Evolutionary conservation across 129 eudicot genomes (phyloP), one percentile per base, ranked within the genome.

Genomic region (Flaveria bidentis): DNA sequence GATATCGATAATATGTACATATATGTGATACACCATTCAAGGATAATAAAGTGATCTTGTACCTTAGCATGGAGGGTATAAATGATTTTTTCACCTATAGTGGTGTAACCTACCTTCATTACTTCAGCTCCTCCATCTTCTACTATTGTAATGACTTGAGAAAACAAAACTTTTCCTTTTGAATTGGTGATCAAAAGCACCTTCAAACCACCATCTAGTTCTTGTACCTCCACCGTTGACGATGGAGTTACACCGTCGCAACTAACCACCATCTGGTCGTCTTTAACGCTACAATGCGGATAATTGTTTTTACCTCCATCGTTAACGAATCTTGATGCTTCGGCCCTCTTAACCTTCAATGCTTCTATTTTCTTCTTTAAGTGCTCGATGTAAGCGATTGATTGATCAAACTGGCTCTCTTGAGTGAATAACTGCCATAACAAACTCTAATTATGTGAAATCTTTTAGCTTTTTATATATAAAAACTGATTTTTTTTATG

Each of bases 61-160:
- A 84, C 91, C 88, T 84, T 71, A 44, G 91, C 88, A 74, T 87
- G 87, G 50, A 85, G 62, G n/a, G 82, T 87, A 68, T 79, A 85
- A 76, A 76, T 49, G 83, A 80, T 76, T 65, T 83, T 82, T 28
- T 80, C 77, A 6, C 80, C 92, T 10, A 42, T 6, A 9, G 57
- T 58, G 6, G 87, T 73, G 53, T 61, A 18, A 44, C 68, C 81
- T 15, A 62, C 75, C 67, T 78, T 69, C 2, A 82, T 55, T 3
- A 87, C 82, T 53, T 85, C 82, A 71, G 78, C 80, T 76, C 92
- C 87, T 66, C 79, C 92, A 45, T 87, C 84, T 13, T 87, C 85
- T 50, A 85, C 74, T 13, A 80, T 68, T 6, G 68, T 47, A 3
- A 84, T 17, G 45, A 77, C 76, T 42, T 84, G 22, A n/a, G 75